Conservation (phyloP, 129 eudicot species). For the Centella asiatica region DNA sequence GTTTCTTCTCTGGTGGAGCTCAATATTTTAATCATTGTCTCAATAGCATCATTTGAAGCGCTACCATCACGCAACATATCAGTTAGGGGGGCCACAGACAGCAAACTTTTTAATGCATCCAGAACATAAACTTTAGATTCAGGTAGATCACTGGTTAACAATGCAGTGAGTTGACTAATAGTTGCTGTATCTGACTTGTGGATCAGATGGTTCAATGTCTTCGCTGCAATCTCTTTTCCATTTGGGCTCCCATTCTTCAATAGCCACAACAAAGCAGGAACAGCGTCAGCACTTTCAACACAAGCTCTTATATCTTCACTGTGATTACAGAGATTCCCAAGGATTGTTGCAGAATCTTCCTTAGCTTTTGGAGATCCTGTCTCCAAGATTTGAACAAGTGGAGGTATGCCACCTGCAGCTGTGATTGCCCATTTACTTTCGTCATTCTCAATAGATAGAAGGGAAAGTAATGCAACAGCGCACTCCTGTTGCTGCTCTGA, state of each 20-base stretch:
- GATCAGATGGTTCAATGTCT: constrained; percentile 86
- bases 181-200: constrained; percentile 98
- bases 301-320: constrained; percentile 99
- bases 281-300: constrained; percentile 99
- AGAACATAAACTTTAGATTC: constrained; percentile 93
- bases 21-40: constrained; percentile 73
- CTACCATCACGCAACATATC: constrained; percentile 91
- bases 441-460: constrained; percentile 84
- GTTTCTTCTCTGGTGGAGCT: constrained; percentile 80
- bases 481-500: constrained; percentile 99
- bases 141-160: constrained; percentile 90
- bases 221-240: constrained; percentile 97
- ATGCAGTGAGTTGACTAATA: constrained; percentile 90
- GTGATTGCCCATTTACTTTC: constrained; percentile 99
- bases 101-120: constrained; percentile 92
- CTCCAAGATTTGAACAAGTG: constrained; percentile 95
- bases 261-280: constrained; percentile 94
- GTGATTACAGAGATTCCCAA: constrained; percentile 96
- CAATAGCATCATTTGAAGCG: constrained; percentile 95
- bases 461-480: constrained; percentile 95
- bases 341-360: constrained; percentile 94
- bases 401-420: constrained; percentile 99
- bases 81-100: constrained; percentile 63
- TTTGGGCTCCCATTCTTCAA: constrained; percentile 92
- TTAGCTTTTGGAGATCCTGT: constrained; percentile 95